A percentile compares a stretch with the other conserved stretches of the same genome.
Evolutionary conservation across 2,329 filamentous ascomycete species (phyloP).

Genomic region (Exophiala aquamarina): DNA sequence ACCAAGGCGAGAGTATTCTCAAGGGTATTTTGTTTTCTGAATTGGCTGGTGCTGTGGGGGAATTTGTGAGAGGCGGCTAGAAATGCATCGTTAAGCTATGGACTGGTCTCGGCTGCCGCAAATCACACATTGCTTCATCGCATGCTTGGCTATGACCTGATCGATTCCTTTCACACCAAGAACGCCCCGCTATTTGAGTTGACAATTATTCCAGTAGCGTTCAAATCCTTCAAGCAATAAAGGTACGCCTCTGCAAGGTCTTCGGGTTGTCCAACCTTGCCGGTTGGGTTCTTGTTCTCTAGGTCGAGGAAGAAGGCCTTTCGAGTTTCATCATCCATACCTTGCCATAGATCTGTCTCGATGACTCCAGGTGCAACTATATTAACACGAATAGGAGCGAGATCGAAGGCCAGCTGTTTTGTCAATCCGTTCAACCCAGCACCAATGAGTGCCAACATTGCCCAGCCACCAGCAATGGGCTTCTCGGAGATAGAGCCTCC

Average conservation of each 20-base stretch:
- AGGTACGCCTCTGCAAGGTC: conserved; percentile 51
- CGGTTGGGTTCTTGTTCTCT: conserved; percentile 27
- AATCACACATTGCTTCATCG: no score
- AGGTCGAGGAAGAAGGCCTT: conserved; percentile 22
- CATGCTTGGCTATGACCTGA: no score
- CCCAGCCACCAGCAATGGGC: conserved; percentile 52
- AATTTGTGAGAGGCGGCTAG: conserved; percentile 7
- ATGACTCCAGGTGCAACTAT: conserved; percentile 57
- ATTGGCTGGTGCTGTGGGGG: conserved; percentile 62
- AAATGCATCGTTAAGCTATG: no score
- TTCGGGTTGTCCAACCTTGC: conserved; percentile 39
- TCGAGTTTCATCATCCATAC: conserved; percentile 29
- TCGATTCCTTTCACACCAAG: conserved; percentile 23
- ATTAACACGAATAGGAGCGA: conserved; percentile 65
- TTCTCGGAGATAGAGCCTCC: conserved; percentile 53
- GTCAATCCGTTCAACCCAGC: conserved; percentile 55
- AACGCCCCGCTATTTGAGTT: conserved; percentile 42
- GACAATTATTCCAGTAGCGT: conserved; percentile 46
- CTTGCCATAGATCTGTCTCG: conserved; percentile 47
- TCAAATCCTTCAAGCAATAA: conserved; percentile 48
- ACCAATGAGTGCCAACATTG: conserved; percentile 48
- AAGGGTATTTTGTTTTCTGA: conserved; percentile 76
- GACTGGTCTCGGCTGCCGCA: no score
- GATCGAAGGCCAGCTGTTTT: conserved; percentile 60
- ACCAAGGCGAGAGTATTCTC: conserved; percentile 74